Evolutionary conservation across 768 basidiomycete species (phyloP), one percentile per base, ranked within the genome.

Genomic region (Russula olivacea): DNA sequence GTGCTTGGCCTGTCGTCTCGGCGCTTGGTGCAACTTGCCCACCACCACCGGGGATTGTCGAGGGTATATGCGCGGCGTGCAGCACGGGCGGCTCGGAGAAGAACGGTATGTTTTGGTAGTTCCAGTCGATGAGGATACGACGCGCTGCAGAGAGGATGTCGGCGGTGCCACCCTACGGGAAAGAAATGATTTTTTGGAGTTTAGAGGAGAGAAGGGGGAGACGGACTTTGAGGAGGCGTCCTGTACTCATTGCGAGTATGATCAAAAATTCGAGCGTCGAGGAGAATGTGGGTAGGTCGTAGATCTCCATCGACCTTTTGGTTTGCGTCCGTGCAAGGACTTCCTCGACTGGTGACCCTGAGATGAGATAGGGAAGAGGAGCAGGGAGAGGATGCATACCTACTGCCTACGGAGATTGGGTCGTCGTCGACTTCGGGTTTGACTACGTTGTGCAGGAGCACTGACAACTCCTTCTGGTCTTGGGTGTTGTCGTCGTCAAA

Each of bases 51-150:
- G 70, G 61, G 14, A 75, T 69, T 14, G 71, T 75, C 0, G 80
- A 75, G 6, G 89, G 88, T 61, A 92, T 79, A 36, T 83, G 79
- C 0, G 91, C 91, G 0, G 91, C 87, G 71, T 95, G 92, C 2
- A 91, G 72, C 9, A 77, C 70, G 0, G 96, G 94, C 10, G 94
- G 93, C 2, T 77, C 72, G 4, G 93, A 91, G 76, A 81, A 91
- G 75, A 91, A 98, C 0, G 91, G 89, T 12, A 98, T 96, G 71
- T 93, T 96, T 72, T 97, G 93, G 61, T 91, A 84, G 69, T 98
- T 98, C 95, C 96, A 99, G 71, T 99, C 94, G 23, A 17, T 2
- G 25, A 48, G 40, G 19, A 59, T 47, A 8, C 49, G 57, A 21
- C 47, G 57, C 21, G 47, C 57, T 7, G 57, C 17, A 15, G 57